Evolutionary conservation across 2,329 filamentous ascomycete genomes (phyloP).

Genomic region (Hypoxylon sp.): DNA sequence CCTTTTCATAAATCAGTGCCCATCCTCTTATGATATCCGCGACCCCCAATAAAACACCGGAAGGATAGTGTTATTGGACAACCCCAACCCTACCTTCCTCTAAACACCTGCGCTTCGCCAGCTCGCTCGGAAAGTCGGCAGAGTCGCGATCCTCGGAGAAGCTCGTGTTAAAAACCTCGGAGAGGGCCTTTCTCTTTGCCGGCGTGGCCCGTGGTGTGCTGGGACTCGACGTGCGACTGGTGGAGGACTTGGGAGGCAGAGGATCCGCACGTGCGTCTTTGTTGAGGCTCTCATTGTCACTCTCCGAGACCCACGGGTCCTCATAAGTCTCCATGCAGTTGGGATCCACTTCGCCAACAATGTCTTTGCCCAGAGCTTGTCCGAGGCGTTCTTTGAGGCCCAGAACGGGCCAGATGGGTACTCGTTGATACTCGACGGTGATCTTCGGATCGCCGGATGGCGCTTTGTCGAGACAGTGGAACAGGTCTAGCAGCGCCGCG

Average conservation of each 20-base stretch:
- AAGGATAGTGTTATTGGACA: slow-evolving; percentile 34
- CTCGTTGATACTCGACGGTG: slow-evolving; percentile 56
- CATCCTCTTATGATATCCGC: slow-evolving; percentile 10
- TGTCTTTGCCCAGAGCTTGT: slow-evolving; percentile 59
- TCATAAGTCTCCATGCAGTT: slow-evolving; percentile 57
- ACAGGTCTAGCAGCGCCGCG: slow-evolving; percentile 57
- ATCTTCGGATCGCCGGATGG: slow-evolving; percentile 49
- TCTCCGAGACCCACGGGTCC: slow-evolving; percentile 37
- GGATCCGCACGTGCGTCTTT: neutral
- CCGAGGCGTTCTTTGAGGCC: slow-evolving; percentile 64
- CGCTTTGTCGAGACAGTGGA: slow-evolving; percentile 56
- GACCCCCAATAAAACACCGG: slow-evolving; percentile 1
- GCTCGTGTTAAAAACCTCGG: slow-evolving; percentile 44
- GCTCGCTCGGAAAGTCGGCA: slow-evolving; percentile 24
- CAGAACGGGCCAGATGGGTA: slow-evolving; percentile 63
- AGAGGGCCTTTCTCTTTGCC: slow-evolving; percentile 40
- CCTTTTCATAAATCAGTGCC: slow-evolving; percentile 27
- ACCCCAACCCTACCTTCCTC: slow-evolving; percentile 43
- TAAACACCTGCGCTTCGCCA: slow-evolving; percentile 40
- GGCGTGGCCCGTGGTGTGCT: slow-evolving; percentile 17
- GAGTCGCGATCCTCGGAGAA: slow-evolving; percentile 44
- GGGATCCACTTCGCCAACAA: slow-evolving; percentile 55
- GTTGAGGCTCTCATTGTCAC: neutral
- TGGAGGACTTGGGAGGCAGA: neutral
- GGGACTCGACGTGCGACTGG: neutral